phyloP scores from a whole-genome alignment of 345 rosid species.

The Dimocarpus longan region DNA sequence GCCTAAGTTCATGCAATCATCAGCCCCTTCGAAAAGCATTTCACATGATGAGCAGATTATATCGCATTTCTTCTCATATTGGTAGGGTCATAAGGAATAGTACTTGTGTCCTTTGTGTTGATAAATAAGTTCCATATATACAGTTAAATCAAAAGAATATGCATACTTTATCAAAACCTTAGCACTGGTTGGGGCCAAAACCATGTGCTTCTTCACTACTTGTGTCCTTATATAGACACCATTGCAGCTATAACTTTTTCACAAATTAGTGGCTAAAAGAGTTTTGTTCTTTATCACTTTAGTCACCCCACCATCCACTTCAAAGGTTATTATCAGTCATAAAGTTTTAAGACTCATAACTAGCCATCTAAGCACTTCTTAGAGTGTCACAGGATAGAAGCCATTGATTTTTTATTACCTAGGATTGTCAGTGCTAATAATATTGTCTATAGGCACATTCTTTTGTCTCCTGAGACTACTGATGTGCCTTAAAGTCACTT shows the following conservation, averaged over 20 bases:
- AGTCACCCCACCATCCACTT: not conserved
- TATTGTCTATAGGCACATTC: not conserved
- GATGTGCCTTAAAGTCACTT: not conserved
- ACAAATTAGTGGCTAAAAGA: not conserved
- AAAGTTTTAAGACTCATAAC: not conserved
- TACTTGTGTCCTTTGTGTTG: constrained; percentile 9
- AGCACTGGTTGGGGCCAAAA: constrained; percentile 4
- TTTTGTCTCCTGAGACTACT: not conserved
- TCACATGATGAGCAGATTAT: constrained; percentile 10
- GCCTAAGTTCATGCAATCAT: constrained; percentile 13
- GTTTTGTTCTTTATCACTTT: not conserved
- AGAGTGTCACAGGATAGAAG: not conserved
- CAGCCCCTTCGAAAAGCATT: constrained; percentile 7
- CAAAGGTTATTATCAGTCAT: not conserved
- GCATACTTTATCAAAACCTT: not conserved
- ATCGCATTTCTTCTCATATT: not conserved
- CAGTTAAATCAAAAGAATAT: not conserved
- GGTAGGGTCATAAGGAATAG: not conserved
- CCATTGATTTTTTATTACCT: not conserved
- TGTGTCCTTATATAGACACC: constrained; percentile 9
- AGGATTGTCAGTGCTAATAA: not conserved
- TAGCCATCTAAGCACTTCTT: not conserved
- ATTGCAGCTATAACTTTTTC: constrained; percentile 3
- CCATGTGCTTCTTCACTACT: constrained; percentile 5
- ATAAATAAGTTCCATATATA: not conserved